Evolutionary conservation across 805 yeast species (phyloP).

Genomic region (Wickerhamomyces mucosus): DNA sequence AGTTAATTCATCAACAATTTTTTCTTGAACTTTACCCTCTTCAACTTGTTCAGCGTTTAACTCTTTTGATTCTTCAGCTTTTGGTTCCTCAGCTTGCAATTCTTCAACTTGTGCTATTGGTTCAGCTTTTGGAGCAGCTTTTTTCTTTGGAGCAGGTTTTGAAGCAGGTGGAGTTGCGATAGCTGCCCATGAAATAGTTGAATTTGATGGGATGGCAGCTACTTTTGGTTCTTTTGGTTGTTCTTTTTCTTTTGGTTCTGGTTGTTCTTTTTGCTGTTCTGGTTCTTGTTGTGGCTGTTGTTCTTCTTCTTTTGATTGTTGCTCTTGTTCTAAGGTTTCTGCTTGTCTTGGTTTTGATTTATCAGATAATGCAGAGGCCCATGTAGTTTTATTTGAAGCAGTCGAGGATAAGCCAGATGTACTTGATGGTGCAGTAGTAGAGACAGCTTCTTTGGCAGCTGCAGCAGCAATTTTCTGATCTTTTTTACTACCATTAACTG

Average conservation of each 20-base stretch:
- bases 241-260: conserved; percentile 5
- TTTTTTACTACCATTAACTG: conserved; percentile 2
- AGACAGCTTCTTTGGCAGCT: conserved; percentile 11
- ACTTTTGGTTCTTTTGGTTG: conserved; percentile 13
- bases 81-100: conserved; percentile 8
- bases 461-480: conserved; percentile 7
- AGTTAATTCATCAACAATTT: conserved; percentile 21
- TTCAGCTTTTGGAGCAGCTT: conserved; percentile 10
- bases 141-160: conserved; percentile 12
- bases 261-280: conserved; percentile 6
- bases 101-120: conserved; percentile 3
- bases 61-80: conserved; percentile 1
- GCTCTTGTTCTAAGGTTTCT: conserved; percentile 11
- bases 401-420: conserved; percentile 6
- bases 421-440: conserved; percentile 11
- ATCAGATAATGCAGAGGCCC: conserved; percentile 21
- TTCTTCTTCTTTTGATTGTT: conserved; percentile 5
- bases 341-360: conserved; percentile 12
- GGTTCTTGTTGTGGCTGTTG: conserved; percentile 7
- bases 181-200: conserved; percentile 56
- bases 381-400: conserved; percentile 15
- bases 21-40: conserved; percentile 18
- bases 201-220: conserved; percentile 17
- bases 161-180: conserved; percentile 44
- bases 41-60: conserved; percentile 2